phyloP scores from a whole-genome alignment of 257 asterid species.

The Asclepias syriaca region DNA sequence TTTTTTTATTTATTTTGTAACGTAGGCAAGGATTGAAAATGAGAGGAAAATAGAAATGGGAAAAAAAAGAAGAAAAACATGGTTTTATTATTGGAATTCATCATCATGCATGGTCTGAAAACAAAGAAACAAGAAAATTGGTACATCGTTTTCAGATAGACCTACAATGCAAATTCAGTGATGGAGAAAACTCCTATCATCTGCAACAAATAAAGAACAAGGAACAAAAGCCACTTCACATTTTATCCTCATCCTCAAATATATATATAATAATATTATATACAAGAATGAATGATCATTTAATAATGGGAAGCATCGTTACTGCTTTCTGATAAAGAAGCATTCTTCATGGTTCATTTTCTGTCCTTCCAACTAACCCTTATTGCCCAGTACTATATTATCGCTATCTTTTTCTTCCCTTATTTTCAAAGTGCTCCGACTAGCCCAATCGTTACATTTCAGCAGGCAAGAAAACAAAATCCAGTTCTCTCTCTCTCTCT shows the following conservation, averaged over 20 bases:
- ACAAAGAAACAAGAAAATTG: too few relatives aligned
- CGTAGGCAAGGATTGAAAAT: too few relatives aligned
- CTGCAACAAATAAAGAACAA: not conserved
- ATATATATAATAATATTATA: too few relatives aligned
- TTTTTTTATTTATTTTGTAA: too few relatives aligned
- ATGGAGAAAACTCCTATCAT: not conserved
- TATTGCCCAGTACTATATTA: not conserved
- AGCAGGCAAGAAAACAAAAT: not conserved
- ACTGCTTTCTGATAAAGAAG: not conserved
- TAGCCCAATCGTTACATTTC: not conserved
- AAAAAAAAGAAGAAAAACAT: too few relatives aligned
- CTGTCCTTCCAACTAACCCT: not conserved
- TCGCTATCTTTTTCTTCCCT: not conserved
- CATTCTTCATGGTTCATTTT: not conserved
- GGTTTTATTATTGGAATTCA: too few relatives aligned
- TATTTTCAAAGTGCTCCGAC: not conserved
- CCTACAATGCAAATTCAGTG: not conserved
- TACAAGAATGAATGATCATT: too few relatives aligned
- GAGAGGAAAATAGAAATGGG: too few relatives aligned
- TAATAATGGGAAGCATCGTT: not conserved
- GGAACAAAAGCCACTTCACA: not conserved
- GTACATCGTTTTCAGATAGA: not conserved
- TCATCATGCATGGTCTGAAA: too few relatives aligned
- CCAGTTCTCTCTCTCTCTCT: too few relatives aligned
- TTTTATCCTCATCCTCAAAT: not conserved